Conservation (phyloP, 1,284 basidiomycete genomes). For the Heterobasidion irregulare region DNA sequence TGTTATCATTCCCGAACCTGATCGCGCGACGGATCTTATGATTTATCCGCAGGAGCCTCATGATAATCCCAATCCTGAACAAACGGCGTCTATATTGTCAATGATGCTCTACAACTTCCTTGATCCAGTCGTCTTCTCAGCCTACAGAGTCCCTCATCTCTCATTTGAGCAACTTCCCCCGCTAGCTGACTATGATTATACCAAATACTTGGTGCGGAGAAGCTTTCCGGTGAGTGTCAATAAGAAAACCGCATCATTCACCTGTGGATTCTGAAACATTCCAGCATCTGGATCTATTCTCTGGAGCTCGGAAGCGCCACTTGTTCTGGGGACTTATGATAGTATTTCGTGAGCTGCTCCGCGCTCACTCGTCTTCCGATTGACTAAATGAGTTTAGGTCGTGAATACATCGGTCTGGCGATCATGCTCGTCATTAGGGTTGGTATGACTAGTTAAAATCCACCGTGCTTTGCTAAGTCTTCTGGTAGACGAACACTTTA, state of each 20-base stretch:
- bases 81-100: slow-evolving; percentile 25
- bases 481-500: slow-evolving; percentile 9
- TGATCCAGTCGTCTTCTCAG: slow-evolving; percentile 22
- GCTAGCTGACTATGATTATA: slow-evolving; percentile 37
- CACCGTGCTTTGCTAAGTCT: not conserved
- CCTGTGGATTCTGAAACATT: no score
- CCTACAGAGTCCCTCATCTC: slow-evolving; percentile 20
- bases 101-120: slow-evolving; percentile 22
- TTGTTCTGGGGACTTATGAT: slow-evolving; percentile 19
- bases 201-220: slow-evolving; percentile 28
- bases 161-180: slow-evolving; percentile 29
- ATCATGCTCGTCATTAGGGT: slow-evolving; percentile 10
- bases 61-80: slow-evolving; percentile 22
- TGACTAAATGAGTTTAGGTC: slow-evolving; percentile 8
- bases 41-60: slow-evolving; percentile 14
- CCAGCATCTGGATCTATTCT: slow-evolving; percentile 23
- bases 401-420: slow-evolving; percentile 16
- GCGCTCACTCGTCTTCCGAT: not conserved
- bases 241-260: not conserved
- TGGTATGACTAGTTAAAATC: slow-evolving; percentile 8
- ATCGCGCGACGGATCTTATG: not conserved
- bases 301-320: slow-evolving; percentile 14
- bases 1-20: not conserved
- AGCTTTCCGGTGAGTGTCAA: slow-evolving; percentile 20
- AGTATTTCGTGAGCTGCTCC: slow-evolving; percentile 14